phyloP scores from a whole-genome alignment of 1,284 basidiomycete genomes.

The Ustilago bromivora region DNA sequence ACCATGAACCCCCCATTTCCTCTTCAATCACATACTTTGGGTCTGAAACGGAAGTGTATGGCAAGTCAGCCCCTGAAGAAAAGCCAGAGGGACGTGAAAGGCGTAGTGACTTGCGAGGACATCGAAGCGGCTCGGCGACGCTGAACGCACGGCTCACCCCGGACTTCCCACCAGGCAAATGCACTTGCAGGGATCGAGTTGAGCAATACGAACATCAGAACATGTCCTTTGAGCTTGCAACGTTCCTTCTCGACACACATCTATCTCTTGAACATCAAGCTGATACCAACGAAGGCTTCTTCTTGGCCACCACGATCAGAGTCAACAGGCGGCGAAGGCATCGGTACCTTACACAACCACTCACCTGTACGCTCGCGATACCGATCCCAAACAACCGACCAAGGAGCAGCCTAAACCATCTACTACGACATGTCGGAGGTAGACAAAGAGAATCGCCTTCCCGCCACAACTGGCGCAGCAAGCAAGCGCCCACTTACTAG shows the following conservation, averaged over 20 bases:
- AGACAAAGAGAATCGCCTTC: slow-evolving; percentile 34
- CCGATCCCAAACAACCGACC: not conserved
- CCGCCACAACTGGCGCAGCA: not conserved
- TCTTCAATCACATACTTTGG: not conserved
- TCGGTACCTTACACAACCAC: not conserved
- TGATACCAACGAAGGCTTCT: not conserved
- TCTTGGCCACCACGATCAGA: slow-evolving; percentile 1
- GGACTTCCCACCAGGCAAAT: not conserved
- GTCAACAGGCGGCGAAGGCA: not conserved
- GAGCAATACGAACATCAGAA: slow-evolving; percentile 4
- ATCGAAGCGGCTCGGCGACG: slow-evolving; percentile 1
- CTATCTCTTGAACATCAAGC: not conserved
- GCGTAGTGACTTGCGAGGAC: not conserved
- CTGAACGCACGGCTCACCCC: slow-evolving; percentile 9
- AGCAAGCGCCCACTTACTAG: not conserved
- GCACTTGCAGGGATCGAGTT: slow-evolving; percentile 13
- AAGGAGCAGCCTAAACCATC: not conserved
- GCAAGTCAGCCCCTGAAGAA: too few relatives aligned
- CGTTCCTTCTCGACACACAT: not conserved
- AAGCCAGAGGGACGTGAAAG: not conserved
- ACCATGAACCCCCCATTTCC: not conserved
- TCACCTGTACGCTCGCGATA: not conserved
- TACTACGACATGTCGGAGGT: slow-evolving; percentile 17
- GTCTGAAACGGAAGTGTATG: not conserved
- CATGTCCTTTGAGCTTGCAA: not conserved